phyloP scores from a whole-genome alignment of 352 stramenopile species.

The Thraustotheca clavata region DNA sequence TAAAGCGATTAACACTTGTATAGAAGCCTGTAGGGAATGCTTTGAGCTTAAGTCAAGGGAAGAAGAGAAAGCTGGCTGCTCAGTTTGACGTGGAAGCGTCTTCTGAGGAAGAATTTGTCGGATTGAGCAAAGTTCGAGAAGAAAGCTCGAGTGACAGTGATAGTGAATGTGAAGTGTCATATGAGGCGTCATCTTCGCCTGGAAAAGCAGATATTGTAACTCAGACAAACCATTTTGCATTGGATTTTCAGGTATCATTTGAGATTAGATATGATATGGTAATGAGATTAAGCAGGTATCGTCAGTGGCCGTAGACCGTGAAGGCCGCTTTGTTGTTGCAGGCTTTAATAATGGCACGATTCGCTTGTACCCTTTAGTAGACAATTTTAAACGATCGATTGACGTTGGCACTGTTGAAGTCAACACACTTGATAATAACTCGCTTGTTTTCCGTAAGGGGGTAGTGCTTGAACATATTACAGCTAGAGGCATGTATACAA shows the following conservation, averaged over 20 bases:
- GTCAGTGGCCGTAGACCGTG: conserved; percentile 60
- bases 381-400: background rate
- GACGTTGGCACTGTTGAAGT: conserved; percentile 3
- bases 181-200: conserved; percentile 2
- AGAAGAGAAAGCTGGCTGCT: conserved; percentile 6
- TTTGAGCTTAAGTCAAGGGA: conserved; percentile 19
- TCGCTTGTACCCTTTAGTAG: conserved; percentile 48
- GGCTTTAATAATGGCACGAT: conserved; percentile 73
- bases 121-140: background rate
- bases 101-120: conserved; percentile 7
- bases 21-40: background rate
- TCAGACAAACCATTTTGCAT: conserved; percentile 5
- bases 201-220: background rate
- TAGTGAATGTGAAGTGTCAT: conserved; percentile 19
- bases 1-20: background rate
- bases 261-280: background rate
- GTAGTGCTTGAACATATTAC: conserved; percentile 77
- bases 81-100: conserved; percentile 11
- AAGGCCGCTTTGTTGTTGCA: conserved; percentile 63
- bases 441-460: conserved; percentile 51
- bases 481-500: conserved; percentile 70
- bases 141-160: conserved; percentile 13
- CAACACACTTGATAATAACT: conserved; percentile 28
- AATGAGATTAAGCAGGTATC: conserved; percentile 31
- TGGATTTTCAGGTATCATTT: conserved; percentile 16